These are phyloP conservation scores for Boletus chippewaensis DNA, from an alignment of 1,284 basidiomycete species.

Conservation along the genomic window DNA sequence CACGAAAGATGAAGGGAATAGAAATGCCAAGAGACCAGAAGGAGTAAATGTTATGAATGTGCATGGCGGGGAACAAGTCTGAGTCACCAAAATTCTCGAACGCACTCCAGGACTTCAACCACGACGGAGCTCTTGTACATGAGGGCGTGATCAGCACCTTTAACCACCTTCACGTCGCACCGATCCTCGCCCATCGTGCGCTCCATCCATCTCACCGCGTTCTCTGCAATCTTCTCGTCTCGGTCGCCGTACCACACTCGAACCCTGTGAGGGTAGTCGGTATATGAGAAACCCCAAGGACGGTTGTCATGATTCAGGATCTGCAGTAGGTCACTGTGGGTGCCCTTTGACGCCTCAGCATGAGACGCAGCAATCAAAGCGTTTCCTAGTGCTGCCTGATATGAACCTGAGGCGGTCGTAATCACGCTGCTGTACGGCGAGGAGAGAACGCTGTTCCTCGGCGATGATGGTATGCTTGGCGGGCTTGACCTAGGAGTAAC, in stretches of 20 bases:
- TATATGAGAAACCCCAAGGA: slow-evolving; percentile 80
- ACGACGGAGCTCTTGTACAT: slow-evolving; percentile 89
- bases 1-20: slow-evolving; percentile 11
- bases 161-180: slow-evolving; percentile 77
- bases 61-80: not conserved
- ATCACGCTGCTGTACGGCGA: slow-evolving; percentile 32
- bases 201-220: slow-evolving; percentile 88
- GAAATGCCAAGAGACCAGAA: slow-evolving; percentile 20
- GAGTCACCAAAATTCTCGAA: slow-evolving; percentile 52
- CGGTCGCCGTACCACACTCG: slow-evolving; percentile 90
- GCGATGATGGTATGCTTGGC: slow-evolving; percentile 44
- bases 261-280: slow-evolving; percentile 71
- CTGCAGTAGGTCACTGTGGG: slow-evolving; percentile 84
- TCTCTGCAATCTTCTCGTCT: slow-evolving; percentile 89
- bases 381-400: slow-evolving; percentile 70
- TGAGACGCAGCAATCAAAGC: slow-evolving; percentile 92
- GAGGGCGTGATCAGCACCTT: slow-evolving; percentile 84
- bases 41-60: slow-evolving; percentile 8
- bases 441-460: slow-evolving; percentile 41
- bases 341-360: slow-evolving; percentile 87
- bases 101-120: slow-evolving; percentile 77
- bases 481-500: slow-evolving; percentile 35
- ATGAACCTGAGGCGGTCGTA: slow-evolving; percentile 37
- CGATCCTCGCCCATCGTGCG: slow-evolving; percentile 69
- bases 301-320: slow-evolving; percentile 83